Percentiles rank a stretch among this genome's conserved stretches.
phyloP scores from a whole-genome alignment of 345 rosid species.

The Durio zibethinus region DNA sequence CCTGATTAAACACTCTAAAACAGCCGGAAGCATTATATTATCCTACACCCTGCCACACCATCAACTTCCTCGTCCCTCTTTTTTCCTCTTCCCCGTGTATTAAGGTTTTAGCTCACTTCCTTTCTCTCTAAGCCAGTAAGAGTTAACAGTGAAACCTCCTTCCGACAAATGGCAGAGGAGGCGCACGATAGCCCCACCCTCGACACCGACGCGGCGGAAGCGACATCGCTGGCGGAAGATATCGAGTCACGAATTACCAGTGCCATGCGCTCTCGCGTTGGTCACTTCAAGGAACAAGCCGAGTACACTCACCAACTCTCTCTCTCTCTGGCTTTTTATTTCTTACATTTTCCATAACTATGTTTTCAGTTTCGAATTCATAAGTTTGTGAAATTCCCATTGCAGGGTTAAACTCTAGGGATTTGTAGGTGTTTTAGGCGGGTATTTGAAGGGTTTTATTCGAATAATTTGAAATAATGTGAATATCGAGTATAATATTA shows the following conservation, averaged over 20 bases:
- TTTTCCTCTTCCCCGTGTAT: background rate
- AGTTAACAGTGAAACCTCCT: background rate
- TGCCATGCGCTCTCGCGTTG: slow-evolving; percentile 72
- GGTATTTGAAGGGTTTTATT: background rate
- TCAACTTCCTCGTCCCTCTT: background rate
- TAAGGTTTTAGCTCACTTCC: background rate
- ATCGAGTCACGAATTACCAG: slow-evolving; percentile 54
- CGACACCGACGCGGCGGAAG: background rate
- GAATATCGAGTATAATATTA: background rate
- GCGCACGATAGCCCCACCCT: slow-evolving; percentile 15
- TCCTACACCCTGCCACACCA: background rate
- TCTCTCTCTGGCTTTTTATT: slow-evolving; percentile 10
- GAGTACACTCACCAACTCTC: slow-evolving; percentile 42
- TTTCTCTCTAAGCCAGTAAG: background rate
- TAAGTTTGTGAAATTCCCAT: background rate
- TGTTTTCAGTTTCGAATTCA: background rate
- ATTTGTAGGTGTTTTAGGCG: background rate
- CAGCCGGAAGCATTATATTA: background rate
- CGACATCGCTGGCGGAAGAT: slow-evolving; percentile 7
- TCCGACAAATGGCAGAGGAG: slow-evolving; percentile 34
- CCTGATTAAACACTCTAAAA: background rate
- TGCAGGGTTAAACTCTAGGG: background rate
- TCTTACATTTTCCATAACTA: background rate
- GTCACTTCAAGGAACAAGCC: slow-evolving; percentile 61
- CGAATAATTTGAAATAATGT: background rate